Evolutionary conservation across 2,329 filamentous ascomycete species (phyloP).

Genomic region (Coniochaeta prunicola): DNA sequence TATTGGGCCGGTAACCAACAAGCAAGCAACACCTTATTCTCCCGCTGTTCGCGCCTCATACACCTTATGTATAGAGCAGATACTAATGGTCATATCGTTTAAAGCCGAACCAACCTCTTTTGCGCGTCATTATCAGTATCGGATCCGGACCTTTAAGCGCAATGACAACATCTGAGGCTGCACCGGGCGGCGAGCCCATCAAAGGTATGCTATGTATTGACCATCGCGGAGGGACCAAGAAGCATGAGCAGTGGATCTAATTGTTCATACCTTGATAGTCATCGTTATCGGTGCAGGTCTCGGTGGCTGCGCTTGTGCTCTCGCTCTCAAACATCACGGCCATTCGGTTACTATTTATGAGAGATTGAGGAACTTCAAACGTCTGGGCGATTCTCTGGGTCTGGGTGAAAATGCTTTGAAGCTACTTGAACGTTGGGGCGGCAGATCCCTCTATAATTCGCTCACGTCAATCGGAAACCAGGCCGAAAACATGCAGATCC

Average conservation of each 20-base stretch:
- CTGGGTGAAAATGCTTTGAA: slow-evolving; percentile 39
- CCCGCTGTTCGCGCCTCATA: not conserved
- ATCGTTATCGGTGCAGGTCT: slow-evolving; percentile 43
- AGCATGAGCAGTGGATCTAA: not conserved
- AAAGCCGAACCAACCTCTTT: too few relatives aligned
- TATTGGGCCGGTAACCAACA: not conserved
- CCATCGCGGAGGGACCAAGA: not conserved
- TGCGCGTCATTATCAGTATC: too few relatives aligned
- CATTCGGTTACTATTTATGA: slow-evolving; percentile 35
- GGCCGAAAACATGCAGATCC: slow-evolving; percentile 37
- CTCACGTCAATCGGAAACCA: slow-evolving; percentile 38
- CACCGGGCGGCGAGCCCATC: not conserved
- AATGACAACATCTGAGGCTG: not conserved
- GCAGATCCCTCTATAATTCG: slow-evolving; percentile 23
- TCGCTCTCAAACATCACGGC: slow-evolving; percentile 38
- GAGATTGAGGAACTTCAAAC: slow-evolving; percentile 32
- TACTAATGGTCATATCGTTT: too few relatives aligned
- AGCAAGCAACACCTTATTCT: not conserved
- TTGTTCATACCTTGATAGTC: slow-evolving; percentile 19
- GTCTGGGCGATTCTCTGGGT: slow-evolving; percentile 37
- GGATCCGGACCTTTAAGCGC: not conserved
- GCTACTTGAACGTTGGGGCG: slow-evolving; percentile 36
- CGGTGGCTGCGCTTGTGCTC: slow-evolving; percentile 39
- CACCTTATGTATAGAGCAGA: not conserved
- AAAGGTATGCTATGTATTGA: not conserved